Evolutionary conservation across 2,329 filamentous ascomycete genomes (phyloP).

Genomic region (Colletotrichum nymphaeae): DNA sequence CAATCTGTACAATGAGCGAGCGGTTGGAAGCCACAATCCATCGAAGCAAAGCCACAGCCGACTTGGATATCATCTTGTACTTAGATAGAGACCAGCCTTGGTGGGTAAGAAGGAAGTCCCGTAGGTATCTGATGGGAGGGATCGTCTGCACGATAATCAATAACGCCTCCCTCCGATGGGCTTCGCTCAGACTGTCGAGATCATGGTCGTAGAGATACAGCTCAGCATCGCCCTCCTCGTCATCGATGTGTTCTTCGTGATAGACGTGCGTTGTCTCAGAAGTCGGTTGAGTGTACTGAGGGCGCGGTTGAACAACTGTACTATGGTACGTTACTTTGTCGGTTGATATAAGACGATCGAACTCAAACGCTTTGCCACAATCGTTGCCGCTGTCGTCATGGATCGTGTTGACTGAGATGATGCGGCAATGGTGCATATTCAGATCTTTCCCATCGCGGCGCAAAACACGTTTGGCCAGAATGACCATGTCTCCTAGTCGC

Average conservation of each 20-base stretch:
- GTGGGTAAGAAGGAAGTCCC: constrained; percentile 54
- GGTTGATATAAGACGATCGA: constrained; percentile 9
- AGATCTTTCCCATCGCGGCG: neutral
- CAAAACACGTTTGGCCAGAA: constrained; percentile 11
- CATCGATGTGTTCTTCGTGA: neutral
- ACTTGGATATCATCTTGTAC: constrained; percentile 69
- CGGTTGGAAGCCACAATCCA: constrained; percentile 94
- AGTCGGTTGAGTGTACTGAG: too few species aligned
- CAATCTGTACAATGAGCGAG: constrained; percentile 85
- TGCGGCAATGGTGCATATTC: constrained; percentile 29
- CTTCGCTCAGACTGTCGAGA: constrained; percentile 64
- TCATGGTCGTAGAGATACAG: constrained; percentile 62
- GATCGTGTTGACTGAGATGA: constrained; percentile 29
- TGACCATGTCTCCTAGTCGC: constrained; percentile 24
- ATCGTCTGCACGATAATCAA: constrained; percentile 66
- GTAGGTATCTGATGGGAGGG: constrained; percentile 71
- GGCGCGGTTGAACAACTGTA: too few species aligned
- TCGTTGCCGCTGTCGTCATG: constrained; percentile 47
- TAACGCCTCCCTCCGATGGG: constrained; percentile 62
- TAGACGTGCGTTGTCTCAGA: neutral
- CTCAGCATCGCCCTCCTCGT: constrained; percentile 28
- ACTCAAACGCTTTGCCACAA: constrained; percentile 16
- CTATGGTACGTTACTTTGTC: neutral
- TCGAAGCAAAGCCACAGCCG: constrained; percentile 75
- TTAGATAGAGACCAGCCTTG: constrained; percentile 54